Evolutionary conservation across 768 basidiomycete genomes (phyloP).

Genomic region (Phaeolepiota aurea): DNA sequence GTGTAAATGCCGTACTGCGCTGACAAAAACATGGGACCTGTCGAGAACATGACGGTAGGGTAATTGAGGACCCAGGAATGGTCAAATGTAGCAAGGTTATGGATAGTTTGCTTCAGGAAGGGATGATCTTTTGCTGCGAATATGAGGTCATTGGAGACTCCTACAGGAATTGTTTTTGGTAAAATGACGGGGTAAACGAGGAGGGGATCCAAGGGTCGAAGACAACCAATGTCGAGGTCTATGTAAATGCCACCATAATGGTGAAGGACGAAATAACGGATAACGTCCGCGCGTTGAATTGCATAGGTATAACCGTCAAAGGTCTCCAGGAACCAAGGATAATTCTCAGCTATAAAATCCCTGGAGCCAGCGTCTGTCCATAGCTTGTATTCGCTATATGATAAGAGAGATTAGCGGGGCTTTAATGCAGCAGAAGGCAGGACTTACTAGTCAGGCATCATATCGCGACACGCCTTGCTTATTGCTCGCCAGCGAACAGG

Average conservation of each 20-base stretch:
- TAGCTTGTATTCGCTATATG: slow-evolving; percentile 81
- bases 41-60: slow-evolving; percentile 99
- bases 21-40: slow-evolving; percentile 98
- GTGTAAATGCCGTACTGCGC: slow-evolving; percentile 87
- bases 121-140: slow-evolving; percentile 80
- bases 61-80: slow-evolving; percentile 94
- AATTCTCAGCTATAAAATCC: slow-evolving; percentile 81
- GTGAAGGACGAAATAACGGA: slow-evolving; percentile 96
- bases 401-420: slow-evolving; percentile 10
- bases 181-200: slow-evolving; percentile 83
- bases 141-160: slow-evolving; percentile 96
- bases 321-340: slow-evolving; percentile 89
- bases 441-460: slow-evolving; percentile 95
- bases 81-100: slow-evolving; percentile 86
- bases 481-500: slow-evolving; percentile 75
- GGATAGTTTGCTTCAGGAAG: slow-evolving; percentile 89
- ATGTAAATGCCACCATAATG: slow-evolving; percentile 94
- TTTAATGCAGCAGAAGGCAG: slow-evolving; percentile 4
- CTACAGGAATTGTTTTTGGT: slow-evolving; percentile 94
- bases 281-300: slow-evolving; percentile 94
- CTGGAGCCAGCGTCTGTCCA: slow-evolving; percentile 94
- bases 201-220: slow-evolving; percentile 78
- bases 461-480: slow-evolving; percentile 77
- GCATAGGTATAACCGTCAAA: slow-evolving; percentile 88
- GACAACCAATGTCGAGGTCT: slow-evolving; percentile 94